Conservation (phyloP, 768 basidiomycete species). For the Daedaleopsis nitida region DNA sequence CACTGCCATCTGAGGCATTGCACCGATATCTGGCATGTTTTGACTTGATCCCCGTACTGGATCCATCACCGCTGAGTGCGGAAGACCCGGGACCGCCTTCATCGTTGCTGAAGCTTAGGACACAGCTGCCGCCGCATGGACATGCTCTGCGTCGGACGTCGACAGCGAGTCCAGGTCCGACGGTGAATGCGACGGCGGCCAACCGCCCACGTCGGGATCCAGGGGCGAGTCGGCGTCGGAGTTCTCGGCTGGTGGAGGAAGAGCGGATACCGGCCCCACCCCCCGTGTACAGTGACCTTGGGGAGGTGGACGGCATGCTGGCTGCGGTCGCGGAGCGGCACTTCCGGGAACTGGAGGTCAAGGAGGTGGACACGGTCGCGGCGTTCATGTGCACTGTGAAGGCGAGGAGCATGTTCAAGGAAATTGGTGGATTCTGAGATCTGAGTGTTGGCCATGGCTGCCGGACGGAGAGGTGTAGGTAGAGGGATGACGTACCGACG, state of each 20-base stretch:
- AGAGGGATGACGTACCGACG: background rate
- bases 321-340: constrained; percentile 74
- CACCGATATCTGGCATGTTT: constrained; percentile 75
- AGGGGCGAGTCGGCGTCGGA: constrained; percentile 64
- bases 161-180: constrained; percentile 27
- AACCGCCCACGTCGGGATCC: constrained; percentile 74
- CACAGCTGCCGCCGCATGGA: constrained; percentile 40
- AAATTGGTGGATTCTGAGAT: background rate
- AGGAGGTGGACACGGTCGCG: constrained; percentile 82
- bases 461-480: background rate
- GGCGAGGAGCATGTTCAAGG: constrained; percentile 34
- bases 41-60: constrained; percentile 69
- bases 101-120: constrained; percentile 52
- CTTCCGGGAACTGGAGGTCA: constrained; percentile 64
- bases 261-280: constrained; percentile 41
- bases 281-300: constrained; percentile 70
- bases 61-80: constrained; percentile 67
- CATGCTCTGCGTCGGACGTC: constrained; percentile 47
- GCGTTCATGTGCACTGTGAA: constrained; percentile 79
- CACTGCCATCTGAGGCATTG: constrained; percentile 63
- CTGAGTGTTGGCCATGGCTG: background rate
- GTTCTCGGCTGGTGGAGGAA: constrained; percentile 74
- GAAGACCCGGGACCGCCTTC: constrained; percentile 73
- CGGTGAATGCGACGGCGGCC: constrained; percentile 50
- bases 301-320: constrained; percentile 65